Conservation (phyloP, 768 basidiomycete genomes). For the Mycena capillaripes region DNA sequence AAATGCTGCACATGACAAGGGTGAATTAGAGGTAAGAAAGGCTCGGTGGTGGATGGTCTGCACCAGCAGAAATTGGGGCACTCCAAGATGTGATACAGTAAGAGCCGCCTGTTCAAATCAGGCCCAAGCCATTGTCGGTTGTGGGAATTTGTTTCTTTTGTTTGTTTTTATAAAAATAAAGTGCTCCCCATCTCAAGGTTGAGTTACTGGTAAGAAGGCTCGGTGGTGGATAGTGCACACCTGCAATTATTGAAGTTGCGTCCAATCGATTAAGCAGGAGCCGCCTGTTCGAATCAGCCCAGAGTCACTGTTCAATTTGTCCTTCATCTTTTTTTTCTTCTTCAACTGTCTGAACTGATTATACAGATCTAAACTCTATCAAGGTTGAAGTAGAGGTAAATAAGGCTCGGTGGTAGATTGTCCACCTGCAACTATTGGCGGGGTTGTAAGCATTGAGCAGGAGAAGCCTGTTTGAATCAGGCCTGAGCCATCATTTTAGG, state of each 20-base stretch:
- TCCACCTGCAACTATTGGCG: not conserved
- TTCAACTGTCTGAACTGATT: no score
- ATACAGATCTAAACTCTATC: not conserved
- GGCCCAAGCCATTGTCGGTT: not conserved
- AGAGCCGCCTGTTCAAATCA: not conserved
- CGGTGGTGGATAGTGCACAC: not conserved
- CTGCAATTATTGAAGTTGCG: not conserved
- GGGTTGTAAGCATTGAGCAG: not conserved
- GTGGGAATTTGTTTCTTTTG: no score
- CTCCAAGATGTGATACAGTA: no score
- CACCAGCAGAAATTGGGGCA: no score
- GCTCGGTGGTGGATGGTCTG: no score
- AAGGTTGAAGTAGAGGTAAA: not conserved
- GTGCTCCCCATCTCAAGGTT: no score
- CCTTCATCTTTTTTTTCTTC: not conserved
- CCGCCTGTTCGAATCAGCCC: not conserved
- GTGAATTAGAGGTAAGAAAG: not conserved
- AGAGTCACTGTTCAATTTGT: not conserved
- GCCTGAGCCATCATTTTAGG: not conserved
- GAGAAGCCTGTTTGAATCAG: not conserved
- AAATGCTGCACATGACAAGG: not conserved
- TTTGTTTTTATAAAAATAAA: no score
- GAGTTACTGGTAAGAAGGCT: no score
- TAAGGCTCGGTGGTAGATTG: not conserved
- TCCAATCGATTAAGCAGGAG: not conserved